Evolutionary conservation across 1,284 basidiomycete genomes (phyloP), one percentile per base, ranked within the genome.

Genomic region (Cryptococcus floricola): DNA sequence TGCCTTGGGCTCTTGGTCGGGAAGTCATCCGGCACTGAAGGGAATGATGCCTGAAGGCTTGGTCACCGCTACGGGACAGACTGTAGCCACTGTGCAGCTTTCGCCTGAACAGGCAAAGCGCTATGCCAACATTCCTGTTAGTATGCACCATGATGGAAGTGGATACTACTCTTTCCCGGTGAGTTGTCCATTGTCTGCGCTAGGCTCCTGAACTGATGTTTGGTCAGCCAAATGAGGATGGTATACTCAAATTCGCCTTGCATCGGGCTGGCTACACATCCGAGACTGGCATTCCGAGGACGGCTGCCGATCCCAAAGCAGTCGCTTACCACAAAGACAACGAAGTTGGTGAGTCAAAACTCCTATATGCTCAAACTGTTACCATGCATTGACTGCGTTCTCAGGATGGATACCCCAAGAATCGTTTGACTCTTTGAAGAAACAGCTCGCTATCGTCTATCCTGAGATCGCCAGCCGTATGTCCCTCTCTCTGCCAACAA

Each of bases 81-180:
- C 81, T 50, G 71, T 91, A 13, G 85, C 84, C 0, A 86, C 82
- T 62, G 78, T 93, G 46, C 84, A 87, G 62, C 80, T 94, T 7
- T 81, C 80, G 0, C 68, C 77, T n/a, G 82, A 87, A 63, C 87
- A 92, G 68, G 83, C 80, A 0, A 77, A 80, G 5, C 60, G 63
- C 1, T 90, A 90, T 71, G 75, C 77, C 47, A 69, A 81, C 3
- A 80, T 81, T 48, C 88, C 89, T 5, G 85, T 91, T 6, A 78
- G 87, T 27, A 71, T 91, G 54, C 83, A 91, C 72, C 86, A 86
- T 56, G 73, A 78, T 9, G 79, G 82, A 23, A 59, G 66, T 0
- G 87, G 84, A 6, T 87, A 88, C 67, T 91, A 90, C 73, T 72
- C 83, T 27, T 88, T 91, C 69, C 89, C 89, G 1, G 89, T 90